A percentile compares a stretch with the other conserved stretches of the same genome.
These are phyloP conservation scores for Acanthamoeba lenticulata DNA, from an alignment of 208 protist genomes.

Conservation along the genomic window DNA sequence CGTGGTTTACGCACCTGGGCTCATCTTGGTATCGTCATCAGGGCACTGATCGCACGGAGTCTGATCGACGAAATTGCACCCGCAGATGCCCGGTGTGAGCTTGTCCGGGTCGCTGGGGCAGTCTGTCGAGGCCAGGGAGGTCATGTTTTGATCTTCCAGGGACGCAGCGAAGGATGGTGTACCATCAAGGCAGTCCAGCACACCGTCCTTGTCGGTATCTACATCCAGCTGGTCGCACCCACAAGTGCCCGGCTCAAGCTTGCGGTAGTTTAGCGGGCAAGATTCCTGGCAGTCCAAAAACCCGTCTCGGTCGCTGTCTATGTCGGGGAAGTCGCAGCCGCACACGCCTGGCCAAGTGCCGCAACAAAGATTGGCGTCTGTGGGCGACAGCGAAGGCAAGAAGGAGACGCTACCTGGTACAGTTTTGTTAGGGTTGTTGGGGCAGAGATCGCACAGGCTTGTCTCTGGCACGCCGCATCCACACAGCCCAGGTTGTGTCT, in stretches of 20 bases:
- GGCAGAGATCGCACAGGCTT: not conserved
- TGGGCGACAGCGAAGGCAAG: not conserved
- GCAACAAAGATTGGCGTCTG: not conserved
- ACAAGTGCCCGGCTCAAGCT: not conserved
- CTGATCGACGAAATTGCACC: not conserved
- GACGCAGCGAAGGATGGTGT: not conserved
- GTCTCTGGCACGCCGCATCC: not conserved
- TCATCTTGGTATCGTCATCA: not conserved
- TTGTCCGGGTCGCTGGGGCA: not conserved
- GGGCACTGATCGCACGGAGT: slow-evolving; percentile 20
- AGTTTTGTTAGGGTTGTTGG: not conserved
- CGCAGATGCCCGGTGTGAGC: not conserved
- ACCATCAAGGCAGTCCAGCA: not conserved
- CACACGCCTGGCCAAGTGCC: not conserved
- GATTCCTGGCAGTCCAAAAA: not conserved
- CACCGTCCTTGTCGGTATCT: not conserved
- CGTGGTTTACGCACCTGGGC: not conserved
- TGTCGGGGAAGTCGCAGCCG: not conserved
- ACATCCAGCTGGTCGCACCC: not conserved
- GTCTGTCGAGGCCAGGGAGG: not conserved
- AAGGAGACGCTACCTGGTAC: not conserved
- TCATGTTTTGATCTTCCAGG: not conserved
- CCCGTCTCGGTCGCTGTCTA: not conserved
- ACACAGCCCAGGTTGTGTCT: not conserved
- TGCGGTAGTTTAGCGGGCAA: not conserved